These are phyloP conservation scores for Chytriomyces sp. DNA, from an alignment of 192 early-diverging fungal species.

Conservation along the genomic window DNA sequence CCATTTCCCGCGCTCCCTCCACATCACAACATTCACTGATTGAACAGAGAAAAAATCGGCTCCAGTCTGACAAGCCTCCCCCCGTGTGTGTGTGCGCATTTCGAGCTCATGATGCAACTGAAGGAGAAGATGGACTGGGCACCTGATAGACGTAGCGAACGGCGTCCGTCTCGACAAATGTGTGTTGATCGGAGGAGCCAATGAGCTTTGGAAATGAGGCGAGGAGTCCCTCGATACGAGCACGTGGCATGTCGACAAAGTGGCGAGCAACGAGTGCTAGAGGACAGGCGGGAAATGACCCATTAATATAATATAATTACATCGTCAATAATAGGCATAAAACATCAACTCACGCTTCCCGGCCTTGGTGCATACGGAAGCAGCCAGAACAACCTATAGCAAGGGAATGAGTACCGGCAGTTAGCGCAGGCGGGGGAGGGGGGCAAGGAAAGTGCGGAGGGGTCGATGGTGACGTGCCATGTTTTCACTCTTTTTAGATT, in stretches of 20 bases:
- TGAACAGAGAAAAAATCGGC: background rate
- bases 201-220: slow-evolving; percentile 98
- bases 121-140: background rate
- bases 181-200: slow-evolving; percentile 88
- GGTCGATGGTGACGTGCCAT: background rate
- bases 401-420: background rate
- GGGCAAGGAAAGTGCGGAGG: background rate
- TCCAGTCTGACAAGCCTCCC: background rate
- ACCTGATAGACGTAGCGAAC: slow-evolving; percentile 96
- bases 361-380: slow-evolving; percentile 88
- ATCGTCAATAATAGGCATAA: background rate
- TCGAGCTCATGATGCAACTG: too few species aligned
- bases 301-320: background rate
- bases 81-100: too few species aligned
- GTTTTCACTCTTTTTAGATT: background rate
- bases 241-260: slow-evolving; percentile 95
- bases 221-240: slow-evolving; percentile 94
- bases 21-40: too few species aligned
- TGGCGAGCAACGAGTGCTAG: slow-evolving; percentile 70
- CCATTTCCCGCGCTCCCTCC: too few species aligned
- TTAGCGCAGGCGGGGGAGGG: background rate
- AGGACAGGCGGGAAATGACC: background rate
- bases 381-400: slow-evolving; percentile 85
- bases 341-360: slow-evolving; percentile 77
- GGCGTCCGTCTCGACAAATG: slow-evolving; percentile 94